Conservation (phyloP, 2,329 filamentous ascomycete genomes). For the Penicillium sp. region DNA sequence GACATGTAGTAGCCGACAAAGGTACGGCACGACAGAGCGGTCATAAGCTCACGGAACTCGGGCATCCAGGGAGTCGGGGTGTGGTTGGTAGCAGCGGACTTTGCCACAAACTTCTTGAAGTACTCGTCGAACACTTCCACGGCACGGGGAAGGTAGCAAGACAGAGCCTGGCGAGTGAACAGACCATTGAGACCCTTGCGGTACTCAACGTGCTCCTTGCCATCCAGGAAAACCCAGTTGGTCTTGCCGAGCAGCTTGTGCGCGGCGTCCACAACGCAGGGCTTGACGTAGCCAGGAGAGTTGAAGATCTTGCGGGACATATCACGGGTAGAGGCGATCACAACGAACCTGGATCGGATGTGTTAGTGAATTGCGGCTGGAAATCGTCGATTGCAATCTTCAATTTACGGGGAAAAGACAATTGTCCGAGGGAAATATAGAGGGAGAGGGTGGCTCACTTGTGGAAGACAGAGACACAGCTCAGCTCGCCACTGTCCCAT, state of each 20-base stretch:
- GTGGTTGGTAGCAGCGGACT: slow-evolving; percentile 71
- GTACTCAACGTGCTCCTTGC: slow-evolving; percentile 92
- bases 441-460: slow-evolving; percentile 64
- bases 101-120: slow-evolving; percentile 74
- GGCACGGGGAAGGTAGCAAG: slow-evolving; percentile 85
- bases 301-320: slow-evolving; percentile 98
- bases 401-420: background rate
- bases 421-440: background rate
- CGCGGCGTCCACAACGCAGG: slow-evolving; percentile 91
- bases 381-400: background rate
- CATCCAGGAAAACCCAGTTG: slow-evolving; percentile 98
- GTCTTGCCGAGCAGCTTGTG: slow-evolving; percentile 87
- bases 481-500: slow-evolving; percentile 87
- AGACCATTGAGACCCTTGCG: slow-evolving; percentile 94
- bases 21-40: slow-evolving; percentile 91
- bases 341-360: slow-evolving; percentile 73
- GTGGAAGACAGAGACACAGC: slow-evolving; percentile 98
- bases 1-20: slow-evolving; percentile 96
- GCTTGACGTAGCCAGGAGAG: slow-evolving; percentile 87
- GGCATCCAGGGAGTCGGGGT: slow-evolving; percentile 86
- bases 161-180: slow-evolving; percentile 88
- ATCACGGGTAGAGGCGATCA: slow-evolving; percentile 92
- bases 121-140: slow-evolving; percentile 89
- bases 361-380: slow-evolving; percentile 6
- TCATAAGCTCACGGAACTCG: slow-evolving; percentile 91